A percentile compares a stretch with the other conserved stretches of the same genome.
phyloP scores from a whole-genome alignment of 176 grass and related monocot species.

The Tillandsia leiboldiana region DNA sequence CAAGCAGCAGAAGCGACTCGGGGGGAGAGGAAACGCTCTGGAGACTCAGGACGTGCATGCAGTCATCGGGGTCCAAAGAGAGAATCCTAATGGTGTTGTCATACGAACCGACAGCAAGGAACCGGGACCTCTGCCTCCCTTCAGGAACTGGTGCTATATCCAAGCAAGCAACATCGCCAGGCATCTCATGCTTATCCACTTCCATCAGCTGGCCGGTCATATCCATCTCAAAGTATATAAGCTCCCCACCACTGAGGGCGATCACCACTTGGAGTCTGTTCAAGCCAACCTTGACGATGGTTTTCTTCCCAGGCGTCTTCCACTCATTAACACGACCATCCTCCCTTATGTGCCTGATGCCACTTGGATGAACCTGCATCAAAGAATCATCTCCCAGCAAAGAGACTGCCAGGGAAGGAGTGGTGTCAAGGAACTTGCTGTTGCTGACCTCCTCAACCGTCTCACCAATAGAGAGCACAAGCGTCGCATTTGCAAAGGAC shows the following conservation, averaged over 20 bases:
- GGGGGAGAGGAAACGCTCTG: slow-evolving; percentile 89
- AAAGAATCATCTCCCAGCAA: slow-evolving; percentile 93
- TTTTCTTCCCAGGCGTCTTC: slow-evolving; percentile 96
- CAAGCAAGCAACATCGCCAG: slow-evolving; percentile 91
- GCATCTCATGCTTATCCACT: slow-evolving; percentile 96
- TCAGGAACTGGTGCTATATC: slow-evolving; percentile 88
- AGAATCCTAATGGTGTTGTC: slow-evolving; percentile 92
- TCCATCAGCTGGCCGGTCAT: slow-evolving; percentile 97
- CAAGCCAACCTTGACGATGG: slow-evolving; percentile 86
- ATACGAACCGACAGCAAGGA: slow-evolving; percentile 91
- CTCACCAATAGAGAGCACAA: slow-evolving; percentile 96
- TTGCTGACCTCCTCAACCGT: slow-evolving; percentile 96
- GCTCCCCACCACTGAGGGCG: slow-evolving; percentile 90
- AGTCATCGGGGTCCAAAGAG: slow-evolving; percentile 86
- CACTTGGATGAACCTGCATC: slow-evolving; percentile 94
- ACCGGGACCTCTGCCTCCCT: slow-evolving; percentile 80
- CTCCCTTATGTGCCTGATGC: slow-evolving; percentile 95
- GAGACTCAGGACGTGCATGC: slow-evolving; percentile 76
- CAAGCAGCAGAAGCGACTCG: slow-evolving; percentile 79
- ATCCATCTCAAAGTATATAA: slow-evolving; percentile 98
- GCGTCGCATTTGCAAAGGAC: slow-evolving; percentile 81
- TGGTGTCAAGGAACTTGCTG: slow-evolving; percentile 89
- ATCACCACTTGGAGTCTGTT: slow-evolving; percentile 94
- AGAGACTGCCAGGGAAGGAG: slow-evolving; percentile 77
- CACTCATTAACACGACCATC: slow-evolving; percentile 98